Evolutionary conservation across 495 filamentous ascomycete genomes (phyloP).

Genomic region (Talaromyces trachyspermus): DNA sequence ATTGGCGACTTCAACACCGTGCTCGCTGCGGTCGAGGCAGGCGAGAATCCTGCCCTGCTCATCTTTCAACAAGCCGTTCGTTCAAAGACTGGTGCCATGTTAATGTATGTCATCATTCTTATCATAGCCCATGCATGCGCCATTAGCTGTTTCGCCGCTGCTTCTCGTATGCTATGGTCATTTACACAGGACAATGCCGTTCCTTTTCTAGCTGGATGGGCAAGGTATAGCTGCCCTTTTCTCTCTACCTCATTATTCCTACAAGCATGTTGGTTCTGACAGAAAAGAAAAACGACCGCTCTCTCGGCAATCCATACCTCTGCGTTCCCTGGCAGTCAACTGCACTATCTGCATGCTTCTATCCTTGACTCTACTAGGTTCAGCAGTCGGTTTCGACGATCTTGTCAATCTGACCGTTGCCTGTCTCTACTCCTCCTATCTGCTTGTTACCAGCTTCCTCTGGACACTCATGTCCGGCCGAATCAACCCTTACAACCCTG

Average conservation of each 20-base stretch:
- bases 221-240: no score
- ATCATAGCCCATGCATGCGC: conserved; percentile 31
- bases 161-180: conserved; percentile 47
- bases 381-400: conserved; percentile 38
- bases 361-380: conserved; percentile 41
- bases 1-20: conserved; percentile 32
- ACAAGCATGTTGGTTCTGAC: not conserved
- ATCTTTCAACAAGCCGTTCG: conserved; percentile 39
- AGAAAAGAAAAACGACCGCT: not conserved
- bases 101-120: conserved; percentile 39
- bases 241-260: not conserved
- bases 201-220: conserved; percentile 35
- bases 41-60: conserved; percentile 43
- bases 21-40: conserved; percentile 18
- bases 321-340: not conserved
- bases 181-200: conserved; percentile 47
- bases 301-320: not conserved
- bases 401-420: conserved; percentile 36
- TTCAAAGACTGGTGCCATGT: conserved; percentile 30
- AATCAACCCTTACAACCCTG: conserved; percentile 21
- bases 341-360: conserved; percentile 18
- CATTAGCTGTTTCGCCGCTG: conserved; percentile 39
- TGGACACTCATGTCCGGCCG: conserved; percentile 32
- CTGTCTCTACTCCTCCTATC: conserved; percentile 37
- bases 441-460: conserved; percentile 35